A percentile compares a stretch with the other conserved stretches of the same genome.
phyloP scores from a whole-genome alignment of 108 stramenopile genomes.

The Conticribra guillardii region DNA sequence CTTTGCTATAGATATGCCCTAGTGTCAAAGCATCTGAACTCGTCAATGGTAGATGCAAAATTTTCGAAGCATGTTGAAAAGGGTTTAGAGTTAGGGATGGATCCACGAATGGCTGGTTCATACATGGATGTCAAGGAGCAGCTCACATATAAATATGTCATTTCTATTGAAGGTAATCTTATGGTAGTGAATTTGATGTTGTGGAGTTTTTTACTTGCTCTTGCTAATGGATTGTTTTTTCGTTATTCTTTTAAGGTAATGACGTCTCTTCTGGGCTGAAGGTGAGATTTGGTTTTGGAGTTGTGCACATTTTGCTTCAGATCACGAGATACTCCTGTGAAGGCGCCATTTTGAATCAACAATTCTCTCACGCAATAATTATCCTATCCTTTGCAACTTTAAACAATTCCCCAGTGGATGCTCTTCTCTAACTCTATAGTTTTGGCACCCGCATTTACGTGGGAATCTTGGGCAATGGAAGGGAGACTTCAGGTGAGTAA shows the following conservation, averaged over 20 bases:
- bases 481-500: conserved; percentile 6
- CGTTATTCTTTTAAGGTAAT: conserved; percentile 1
- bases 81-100: conserved; percentile 4
- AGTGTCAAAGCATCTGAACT: conserved; percentile 67
- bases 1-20: conserved; percentile 54
- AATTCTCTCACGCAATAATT: no score
- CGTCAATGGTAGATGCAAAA: conserved; percentile 64
- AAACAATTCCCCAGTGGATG: conserved; percentile 51
- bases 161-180: conserved; percentile 48
- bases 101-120: conserved; percentile 25
- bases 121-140: conserved; percentile 38
- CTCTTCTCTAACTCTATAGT: conserved; percentile 54
- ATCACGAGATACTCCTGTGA: no score
- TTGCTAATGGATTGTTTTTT: not conserved
- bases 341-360: no score
- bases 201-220: no score
- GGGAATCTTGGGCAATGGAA: conserved; percentile 61
- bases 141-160: conserved; percentile 55
- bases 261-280: conserved; percentile 47
- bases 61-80: conserved; percentile 47
- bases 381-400: no score
- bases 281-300: not conserved
- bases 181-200: not conserved
- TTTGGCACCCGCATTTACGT: conserved; percentile 34
- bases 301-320: no score